Evolutionary conservation across 495 filamentous ascomycete genomes (phyloP).

Genomic region (Ramalina intermedia): DNA sequence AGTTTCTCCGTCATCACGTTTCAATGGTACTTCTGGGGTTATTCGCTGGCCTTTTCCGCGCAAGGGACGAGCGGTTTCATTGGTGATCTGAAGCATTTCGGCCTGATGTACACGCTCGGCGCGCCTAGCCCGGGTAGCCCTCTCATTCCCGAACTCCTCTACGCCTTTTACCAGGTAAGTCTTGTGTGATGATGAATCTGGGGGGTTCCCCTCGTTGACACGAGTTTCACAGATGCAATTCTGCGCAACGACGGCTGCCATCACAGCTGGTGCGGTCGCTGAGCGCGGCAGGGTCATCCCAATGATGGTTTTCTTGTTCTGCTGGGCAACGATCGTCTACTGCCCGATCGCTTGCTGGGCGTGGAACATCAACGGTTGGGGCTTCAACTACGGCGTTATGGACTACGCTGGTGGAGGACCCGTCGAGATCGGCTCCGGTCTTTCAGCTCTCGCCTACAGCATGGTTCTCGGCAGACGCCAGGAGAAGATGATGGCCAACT

Average conservation of each 20-base stretch:
- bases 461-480: constrained; percentile 90
- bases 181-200: background rate
- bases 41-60: constrained; percentile 53
- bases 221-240: constrained; percentile 69
- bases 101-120: constrained; percentile 48
- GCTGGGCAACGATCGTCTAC: constrained; percentile 96
- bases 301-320: constrained; percentile 88
- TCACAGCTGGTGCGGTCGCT: constrained; percentile 81
- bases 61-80: constrained; percentile 52
- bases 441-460: constrained; percentile 88
- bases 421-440: constrained; percentile 91
- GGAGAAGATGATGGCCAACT: constrained; percentile 98
- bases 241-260: constrained; percentile 81
- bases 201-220: background rate
- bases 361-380: constrained; percentile 93
- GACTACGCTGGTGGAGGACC: constrained; percentile 96
- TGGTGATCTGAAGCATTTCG: constrained; percentile 50
- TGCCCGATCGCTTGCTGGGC: constrained; percentile 92
- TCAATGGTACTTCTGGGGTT: constrained; percentile 68
- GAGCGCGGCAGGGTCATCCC: constrained; percentile 90
- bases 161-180: constrained; percentile 55
- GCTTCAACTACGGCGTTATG: constrained; percentile 76
- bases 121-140: constrained; percentile 49
- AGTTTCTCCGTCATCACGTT: constrained; percentile 52
- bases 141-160: constrained; percentile 48